phyloP scores from a whole-genome alignment of 2,329 filamentous ascomycete genomes.

The Metarhizium sp. region DNA sequence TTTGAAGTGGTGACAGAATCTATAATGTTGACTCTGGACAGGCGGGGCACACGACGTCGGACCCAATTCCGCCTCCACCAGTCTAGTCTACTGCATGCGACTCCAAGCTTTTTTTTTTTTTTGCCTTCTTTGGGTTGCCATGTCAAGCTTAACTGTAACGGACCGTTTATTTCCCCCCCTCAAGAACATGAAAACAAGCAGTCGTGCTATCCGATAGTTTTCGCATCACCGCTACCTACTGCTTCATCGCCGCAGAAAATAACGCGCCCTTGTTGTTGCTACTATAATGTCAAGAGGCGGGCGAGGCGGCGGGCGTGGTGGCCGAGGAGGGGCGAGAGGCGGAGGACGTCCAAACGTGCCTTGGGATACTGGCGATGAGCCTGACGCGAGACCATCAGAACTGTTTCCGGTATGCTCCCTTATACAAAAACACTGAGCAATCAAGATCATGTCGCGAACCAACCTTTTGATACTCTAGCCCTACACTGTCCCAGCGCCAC shows the following conservation, averaged over 20 bases:
- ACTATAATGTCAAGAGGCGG: constrained; percentile 42
- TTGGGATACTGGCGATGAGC: constrained; percentile 44
- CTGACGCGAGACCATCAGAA: constrained; percentile 48
- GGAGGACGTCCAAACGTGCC: constrained; percentile 38
- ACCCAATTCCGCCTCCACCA: constrained; percentile 4
- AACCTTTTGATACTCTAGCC: constrained; percentile 24
- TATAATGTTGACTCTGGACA: background rate
- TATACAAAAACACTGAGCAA: background rate
- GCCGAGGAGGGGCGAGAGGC: constrained; percentile 36
- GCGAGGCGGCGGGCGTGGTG: constrained; percentile 42
- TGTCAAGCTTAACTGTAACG: background rate
- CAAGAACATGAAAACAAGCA: background rate
- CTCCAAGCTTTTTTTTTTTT: background rate
- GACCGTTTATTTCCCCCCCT: no score
- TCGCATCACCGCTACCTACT: background rate
- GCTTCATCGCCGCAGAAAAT: background rate
- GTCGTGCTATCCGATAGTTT: background rate
- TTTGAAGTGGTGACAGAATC: no score
- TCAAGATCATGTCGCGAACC: background rate
- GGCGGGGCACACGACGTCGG: background rate
- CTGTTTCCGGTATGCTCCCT: constrained; percentile 41
- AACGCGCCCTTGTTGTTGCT: background rate
- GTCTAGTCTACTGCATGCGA: background rate
- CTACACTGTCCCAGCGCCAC: constrained; percentile 38
- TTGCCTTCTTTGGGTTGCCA: background rate